Evolutionary conservation across 1,139 yeast genomes (phyloP).

Genomic region (Pichia sp.): DNA sequence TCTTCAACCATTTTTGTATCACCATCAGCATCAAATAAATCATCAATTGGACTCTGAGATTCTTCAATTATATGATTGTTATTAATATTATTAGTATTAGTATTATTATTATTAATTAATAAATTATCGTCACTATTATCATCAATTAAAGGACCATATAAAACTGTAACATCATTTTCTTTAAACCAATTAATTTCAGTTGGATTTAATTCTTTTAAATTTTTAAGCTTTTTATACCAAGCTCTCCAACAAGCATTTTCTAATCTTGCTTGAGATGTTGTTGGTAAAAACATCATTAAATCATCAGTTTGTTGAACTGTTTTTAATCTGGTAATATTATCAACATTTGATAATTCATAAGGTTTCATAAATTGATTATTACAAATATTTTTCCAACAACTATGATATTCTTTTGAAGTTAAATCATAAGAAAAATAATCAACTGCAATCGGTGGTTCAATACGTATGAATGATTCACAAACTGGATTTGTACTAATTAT

Average conservation of each 20-base stretch:
- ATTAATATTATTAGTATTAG: background rate
- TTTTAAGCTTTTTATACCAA: conserved; percentile 73
- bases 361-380: conserved; percentile 29
- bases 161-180: conserved; percentile 74
- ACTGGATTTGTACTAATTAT: conserved; percentile 19
- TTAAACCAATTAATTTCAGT: conserved; percentile 74
- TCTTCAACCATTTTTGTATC: background rate
- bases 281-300: conserved; percentile 28
- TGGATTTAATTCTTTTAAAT: conserved; percentile 63
- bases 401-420: conserved; percentile 25
- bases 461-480: conserved; percentile 8
- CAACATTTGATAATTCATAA: conserved; percentile 26
- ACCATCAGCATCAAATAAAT: background rate
- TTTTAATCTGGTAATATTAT: conserved; percentile 21
- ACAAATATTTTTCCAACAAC: conserved; percentile 29
- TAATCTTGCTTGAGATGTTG: conserved; percentile 45
- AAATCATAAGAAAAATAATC: conserved; percentile 28
- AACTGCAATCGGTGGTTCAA: conserved; percentile 25
- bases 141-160: conserved; percentile 60
- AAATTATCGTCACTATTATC: background rate
- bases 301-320: conserved; percentile 26
- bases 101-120: background rate
- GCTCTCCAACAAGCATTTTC: conserved; percentile 86
- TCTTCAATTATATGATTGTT: background rate
- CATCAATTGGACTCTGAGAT: background rate